phyloP scores from a whole-genome alignment of 345 rosid genomes.

The Citrus glauca region DNA sequence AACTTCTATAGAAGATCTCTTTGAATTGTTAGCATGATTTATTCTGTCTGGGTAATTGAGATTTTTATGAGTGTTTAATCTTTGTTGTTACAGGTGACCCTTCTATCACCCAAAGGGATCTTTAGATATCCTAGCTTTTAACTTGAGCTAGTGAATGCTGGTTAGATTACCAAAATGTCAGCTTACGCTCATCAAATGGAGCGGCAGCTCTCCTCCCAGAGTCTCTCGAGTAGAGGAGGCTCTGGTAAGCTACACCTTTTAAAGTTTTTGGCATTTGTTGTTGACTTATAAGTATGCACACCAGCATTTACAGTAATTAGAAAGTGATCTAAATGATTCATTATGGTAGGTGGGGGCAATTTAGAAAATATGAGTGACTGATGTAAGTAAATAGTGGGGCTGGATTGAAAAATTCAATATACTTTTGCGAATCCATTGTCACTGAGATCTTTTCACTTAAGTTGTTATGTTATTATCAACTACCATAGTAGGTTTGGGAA shows the following conservation, averaged over 20 bases:
- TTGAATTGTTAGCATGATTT: not conserved
- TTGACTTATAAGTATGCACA: not conserved
- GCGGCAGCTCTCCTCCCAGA: conserved; percentile 52
- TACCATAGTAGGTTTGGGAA: not conserved
- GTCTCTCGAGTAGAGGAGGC: conserved; percentile 57
- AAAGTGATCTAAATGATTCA: not conserved
- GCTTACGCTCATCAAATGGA: conserved; percentile 80
- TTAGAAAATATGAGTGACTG: not conserved
- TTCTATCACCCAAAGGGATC: conserved; percentile 21
- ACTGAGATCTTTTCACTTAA: not conserved
- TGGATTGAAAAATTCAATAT: not conserved
- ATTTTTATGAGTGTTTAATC: not conserved
- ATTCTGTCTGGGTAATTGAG: not conserved
- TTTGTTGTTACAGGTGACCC: conserved; percentile 19
- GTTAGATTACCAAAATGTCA: conserved; percentile 47
- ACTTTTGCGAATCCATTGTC: not conserved
- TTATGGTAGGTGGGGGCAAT: not conserved
- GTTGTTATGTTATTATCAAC: not conserved
- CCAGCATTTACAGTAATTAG: not conserved
- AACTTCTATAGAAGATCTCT: not conserved
- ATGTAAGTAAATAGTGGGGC: not conserved
- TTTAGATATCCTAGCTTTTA: conserved; percentile 11
- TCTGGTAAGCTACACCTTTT: conserved; percentile 46
- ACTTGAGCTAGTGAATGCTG: conserved; percentile 15
- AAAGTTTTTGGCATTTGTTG: not conserved